These are phyloP conservation scores for Mortierella sp. DNA, from an alignment of 371 early-diverging fungal genomes.

Conservation along the genomic window DNA sequence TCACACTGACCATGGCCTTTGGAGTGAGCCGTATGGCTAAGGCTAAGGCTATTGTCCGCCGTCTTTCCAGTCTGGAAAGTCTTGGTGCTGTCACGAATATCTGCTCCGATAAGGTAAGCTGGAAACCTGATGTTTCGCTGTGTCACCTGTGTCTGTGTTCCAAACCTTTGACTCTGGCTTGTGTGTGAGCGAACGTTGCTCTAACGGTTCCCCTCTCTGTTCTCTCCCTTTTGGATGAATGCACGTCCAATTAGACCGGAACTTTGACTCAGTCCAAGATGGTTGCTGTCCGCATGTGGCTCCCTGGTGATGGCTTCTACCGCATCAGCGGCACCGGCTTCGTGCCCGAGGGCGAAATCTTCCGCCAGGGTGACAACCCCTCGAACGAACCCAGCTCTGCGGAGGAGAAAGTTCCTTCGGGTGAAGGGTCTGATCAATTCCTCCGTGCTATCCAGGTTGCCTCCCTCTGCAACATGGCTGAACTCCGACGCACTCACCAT, in stretches of 20 bases:
- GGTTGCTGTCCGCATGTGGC: constrained; percentile 80
- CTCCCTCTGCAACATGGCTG: constrained; percentile 82
- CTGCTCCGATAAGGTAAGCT: constrained; percentile 87
- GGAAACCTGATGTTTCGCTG: neutral
- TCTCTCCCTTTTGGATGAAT: neutral
- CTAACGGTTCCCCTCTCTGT: neutral
- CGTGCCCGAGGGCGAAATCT: constrained; percentile 70
- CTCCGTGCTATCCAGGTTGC: constrained; percentile 23
- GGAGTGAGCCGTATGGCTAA: constrained; percentile 94
- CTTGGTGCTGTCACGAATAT: constrained; percentile 92
- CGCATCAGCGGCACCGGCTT: constrained; percentile 72
- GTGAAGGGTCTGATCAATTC: constrained; percentile 6
- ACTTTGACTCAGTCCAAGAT: constrained; percentile 73
- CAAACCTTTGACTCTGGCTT: too few species aligned
- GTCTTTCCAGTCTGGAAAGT: constrained; percentile 89
- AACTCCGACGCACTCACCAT: constrained; percentile 56
- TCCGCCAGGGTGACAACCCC: constrained; percentile 29
- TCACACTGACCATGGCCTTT: constrained; percentile 91
- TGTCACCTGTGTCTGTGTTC: neutral
- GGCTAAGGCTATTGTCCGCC: too few species aligned
- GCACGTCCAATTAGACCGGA: constrained; percentile 31
- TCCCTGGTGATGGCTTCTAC: constrained; percentile 69
- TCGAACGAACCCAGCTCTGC: neutral
- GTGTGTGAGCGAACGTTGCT: neutral
- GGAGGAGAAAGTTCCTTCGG: constrained; percentile 1